Base-by-base conservation (phyloP, 176 grass and related monocot species). In the Cenchrus americanus region DNA sequence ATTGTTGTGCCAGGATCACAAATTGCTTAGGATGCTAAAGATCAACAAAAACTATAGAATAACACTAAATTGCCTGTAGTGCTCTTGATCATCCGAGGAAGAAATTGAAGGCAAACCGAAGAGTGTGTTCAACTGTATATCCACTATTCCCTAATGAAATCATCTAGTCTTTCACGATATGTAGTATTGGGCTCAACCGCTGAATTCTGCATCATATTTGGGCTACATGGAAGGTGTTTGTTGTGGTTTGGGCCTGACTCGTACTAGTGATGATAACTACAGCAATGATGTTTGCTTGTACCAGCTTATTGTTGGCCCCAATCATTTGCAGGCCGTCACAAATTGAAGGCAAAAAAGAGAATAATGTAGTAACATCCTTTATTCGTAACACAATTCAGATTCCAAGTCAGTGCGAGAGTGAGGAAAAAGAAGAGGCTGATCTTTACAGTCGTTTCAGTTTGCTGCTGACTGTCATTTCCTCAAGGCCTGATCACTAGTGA, bases 331-430 rank as follows among this genome's bases (percentile, higher is more conserved):
- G 15, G 14, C 13, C 69, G 58, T 21, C 32, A 34, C 27, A 8
- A 73, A 68, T 14, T 37, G 8, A 30, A 59, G 13, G 12, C 7
- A 49, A 59, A 11, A 50, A 18, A 68, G 17, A 71, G 47, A 75
- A 71, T 69, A 59, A 46, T 80, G 48, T 18, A 40, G 18, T 30
- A 41, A 21, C 71, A 51, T 80, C 46, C 58, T 80, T 7, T 85
- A 18, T 61, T 49, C 23, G 13, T 46, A 66, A 70, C 37, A 59
- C 43, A 24, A 63, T 77, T 77, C 47, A 18, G 34, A 76, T 76
- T 84, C 62, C 43, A 76, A 76, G 21, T 11, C 4, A 44, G 51
- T 17, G 34, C 8, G 15, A 46, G 15, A 46, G 19, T 26, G n/a
- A 3, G 19, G 14, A 9, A 19, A 18, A 4, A 1, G 11, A n/a